Evolutionary conservation across 2,329 filamentous ascomycete genomes (phyloP).

Genomic region (Diaporthe aspalathi): DNA sequence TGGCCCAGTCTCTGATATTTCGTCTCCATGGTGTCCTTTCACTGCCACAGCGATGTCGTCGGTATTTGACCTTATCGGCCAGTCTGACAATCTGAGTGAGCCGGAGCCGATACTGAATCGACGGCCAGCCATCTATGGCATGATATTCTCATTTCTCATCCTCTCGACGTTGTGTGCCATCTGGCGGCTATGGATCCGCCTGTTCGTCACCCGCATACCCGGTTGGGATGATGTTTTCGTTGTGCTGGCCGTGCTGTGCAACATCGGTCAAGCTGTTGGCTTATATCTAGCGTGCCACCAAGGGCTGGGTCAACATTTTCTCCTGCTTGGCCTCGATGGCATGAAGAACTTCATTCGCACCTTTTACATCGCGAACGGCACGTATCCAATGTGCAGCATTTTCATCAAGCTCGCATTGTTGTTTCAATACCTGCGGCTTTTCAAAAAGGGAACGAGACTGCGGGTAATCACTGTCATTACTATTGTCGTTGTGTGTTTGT

Average conservation of each 20-base stretch:
- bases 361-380: conserved; percentile 41
- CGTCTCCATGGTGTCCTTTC: conserved; percentile 16
- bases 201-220: conserved; percentile 33
- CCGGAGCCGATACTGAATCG: conserved; percentile 39
- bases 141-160: conserved; percentile 39
- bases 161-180: conserved; percentile 39
- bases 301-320: conserved; percentile 36
- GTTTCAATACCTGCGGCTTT: conserved; percentile 41
- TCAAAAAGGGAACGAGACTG: conserved; percentile 36
- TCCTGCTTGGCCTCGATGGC: conserved; percentile 7
- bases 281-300: neutral
- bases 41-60: conserved; percentile 35
- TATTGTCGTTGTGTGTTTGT: conserved; percentile 46
- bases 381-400: conserved; percentile 40
- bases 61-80: conserved; percentile 40
- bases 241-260: conserved; percentile 38
- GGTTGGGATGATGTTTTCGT: conserved; percentile 42
- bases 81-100: conserved; percentile 40
- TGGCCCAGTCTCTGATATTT: conserved; percentile 5
- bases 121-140: conserved; percentile 35
- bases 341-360: conserved; percentile 35
- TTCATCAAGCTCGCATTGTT: conserved; percentile 42
- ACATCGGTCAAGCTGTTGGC: conserved; percentile 9
- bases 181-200: conserved; percentile 41
- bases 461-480: conserved; percentile 41